phyloP scores from a whole-genome alignment of 495 filamentous ascomycete species.

The Lentithecium fluviatile region DNA sequence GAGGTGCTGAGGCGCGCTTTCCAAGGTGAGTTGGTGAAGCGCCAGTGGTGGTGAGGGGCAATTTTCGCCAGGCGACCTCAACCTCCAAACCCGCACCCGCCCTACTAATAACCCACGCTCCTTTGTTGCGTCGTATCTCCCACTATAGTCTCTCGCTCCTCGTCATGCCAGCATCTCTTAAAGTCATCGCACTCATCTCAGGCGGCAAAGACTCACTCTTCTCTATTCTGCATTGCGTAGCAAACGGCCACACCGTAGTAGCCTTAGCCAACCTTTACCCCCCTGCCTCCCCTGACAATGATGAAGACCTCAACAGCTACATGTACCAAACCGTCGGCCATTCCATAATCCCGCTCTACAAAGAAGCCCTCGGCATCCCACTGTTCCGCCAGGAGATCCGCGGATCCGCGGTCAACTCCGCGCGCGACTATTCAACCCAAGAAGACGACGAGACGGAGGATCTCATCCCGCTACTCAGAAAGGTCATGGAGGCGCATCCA shows the following conservation, averaged over 20 bases:
- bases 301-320: conserved; percentile 85
- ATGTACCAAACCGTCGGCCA: conserved; percentile 99
- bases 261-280: conserved; percentile 89
- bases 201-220: conserved; percentile 97
- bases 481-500: conserved; percentile 64
- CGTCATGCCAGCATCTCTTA: conserved; percentile 6
- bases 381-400: conserved; percentile 73
- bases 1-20: too few species aligned
- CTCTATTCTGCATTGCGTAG: conserved; percentile 83
- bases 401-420: conserved; percentile 64
- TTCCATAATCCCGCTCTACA: conserved; percentile 80
- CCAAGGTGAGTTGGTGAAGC: too few species aligned
- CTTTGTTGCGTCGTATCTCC: not conserved
- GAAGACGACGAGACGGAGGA: conserved; percentile 80
- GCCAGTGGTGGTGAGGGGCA: too few species aligned
- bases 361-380: conserved; percentile 70
- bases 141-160: not conserved
- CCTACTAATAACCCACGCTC: not conserved
- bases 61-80: too few species aligned
- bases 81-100: too few species aligned
- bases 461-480: conserved; percentile 67
- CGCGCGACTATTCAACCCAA: conserved; percentile 55
- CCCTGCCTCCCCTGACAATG: conserved; percentile 42
- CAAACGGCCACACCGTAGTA: conserved; percentile 80
- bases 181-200: conserved; percentile 86